Conservation (phyloP, 371 early-diverging fungal genomes). For the Mortierella sp. region DNA sequence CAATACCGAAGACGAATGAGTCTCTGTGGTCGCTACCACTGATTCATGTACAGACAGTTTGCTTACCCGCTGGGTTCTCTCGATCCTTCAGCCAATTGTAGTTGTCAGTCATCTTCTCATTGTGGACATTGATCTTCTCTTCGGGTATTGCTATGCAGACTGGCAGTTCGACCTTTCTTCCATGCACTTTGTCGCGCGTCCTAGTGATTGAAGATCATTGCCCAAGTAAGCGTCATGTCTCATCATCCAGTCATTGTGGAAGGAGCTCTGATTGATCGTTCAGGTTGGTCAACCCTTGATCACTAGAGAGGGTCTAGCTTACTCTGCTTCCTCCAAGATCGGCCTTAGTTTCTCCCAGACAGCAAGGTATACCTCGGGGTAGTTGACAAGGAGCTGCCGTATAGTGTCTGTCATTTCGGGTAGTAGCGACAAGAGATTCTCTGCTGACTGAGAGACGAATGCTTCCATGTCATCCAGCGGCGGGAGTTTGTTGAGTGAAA, state of each 20-base stretch:
- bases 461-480: slow-evolving; percentile 46
- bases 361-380: slow-evolving; percentile 40
- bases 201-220: slow-evolving; percentile 8
- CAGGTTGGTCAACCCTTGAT: neutral
- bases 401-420: slow-evolving; percentile 51
- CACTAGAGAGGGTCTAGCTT: neutral
- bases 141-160: slow-evolving; percentile 29
- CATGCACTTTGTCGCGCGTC: slow-evolving; percentile 44
- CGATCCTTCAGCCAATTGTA: slow-evolving; percentile 64
- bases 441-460: slow-evolving; percentile 42
- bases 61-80: slow-evolving; percentile 56
- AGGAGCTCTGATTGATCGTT: too few species aligned
- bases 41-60: neutral
- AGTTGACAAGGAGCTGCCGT: slow-evolving; percentile 31
- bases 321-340: slow-evolving; percentile 50
- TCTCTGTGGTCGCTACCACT: too few species aligned
- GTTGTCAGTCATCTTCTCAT: slow-evolving; percentile 61
- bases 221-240: too few species aligned
- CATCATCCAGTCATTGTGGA: too few species aligned
- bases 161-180: slow-evolving; percentile 50
- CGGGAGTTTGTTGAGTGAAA: slow-evolving; percentile 41
- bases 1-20: too few species aligned
- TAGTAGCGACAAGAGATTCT: slow-evolving; percentile 37
- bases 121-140: slow-evolving; percentile 54
- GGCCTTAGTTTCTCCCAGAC: slow-evolving; percentile 43